Conservation (phyloP, 129 eudicot genomes). For the Gnaphalium uliginosum region DNA sequence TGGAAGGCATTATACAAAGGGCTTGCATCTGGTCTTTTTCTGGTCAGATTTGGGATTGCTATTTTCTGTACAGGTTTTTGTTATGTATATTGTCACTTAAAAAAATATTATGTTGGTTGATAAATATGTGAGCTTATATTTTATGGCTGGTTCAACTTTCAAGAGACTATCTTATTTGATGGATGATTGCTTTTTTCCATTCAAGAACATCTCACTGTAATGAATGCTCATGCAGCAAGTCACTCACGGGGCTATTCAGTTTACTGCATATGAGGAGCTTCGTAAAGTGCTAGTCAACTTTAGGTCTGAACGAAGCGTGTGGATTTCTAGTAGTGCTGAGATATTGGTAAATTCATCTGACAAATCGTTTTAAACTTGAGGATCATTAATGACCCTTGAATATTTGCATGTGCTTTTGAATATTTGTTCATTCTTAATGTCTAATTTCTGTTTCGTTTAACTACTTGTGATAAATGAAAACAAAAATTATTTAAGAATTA, state of each 20-base stretch:
- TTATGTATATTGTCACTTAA: not conserved
- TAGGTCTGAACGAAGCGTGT: slow-evolving; percentile 38
- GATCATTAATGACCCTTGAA: not conserved
- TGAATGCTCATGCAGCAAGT: slow-evolving; percentile 69
- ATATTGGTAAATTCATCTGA: slow-evolving; percentile 52
- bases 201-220: not conserved
- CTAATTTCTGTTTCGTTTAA: slow-evolving; percentile 1
- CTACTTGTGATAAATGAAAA: not conserved
- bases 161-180: not conserved
- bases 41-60: slow-evolving; percentile 54
- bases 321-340: slow-evolving; percentile 36
- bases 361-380: not conserved
- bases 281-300: slow-evolving; percentile 60
- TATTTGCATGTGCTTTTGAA: slow-evolving; percentile 1
- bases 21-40: slow-evolving; percentile 79
- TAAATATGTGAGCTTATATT: not conserved
- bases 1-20: slow-evolving; percentile 92
- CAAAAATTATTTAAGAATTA: not conserved
- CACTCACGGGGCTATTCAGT: slow-evolving; percentile 95
- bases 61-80: slow-evolving; percentile 10
- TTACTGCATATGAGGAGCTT: slow-evolving; percentile 93
- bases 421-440: slow-evolving; percentile 3
- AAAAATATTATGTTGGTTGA: not conserved
- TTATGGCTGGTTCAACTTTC: too few species aligned
- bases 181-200: not conserved